Evolutionary conservation across 306 rosid genomes (phyloP).

Genomic region (Acacia acuminata): DNA sequence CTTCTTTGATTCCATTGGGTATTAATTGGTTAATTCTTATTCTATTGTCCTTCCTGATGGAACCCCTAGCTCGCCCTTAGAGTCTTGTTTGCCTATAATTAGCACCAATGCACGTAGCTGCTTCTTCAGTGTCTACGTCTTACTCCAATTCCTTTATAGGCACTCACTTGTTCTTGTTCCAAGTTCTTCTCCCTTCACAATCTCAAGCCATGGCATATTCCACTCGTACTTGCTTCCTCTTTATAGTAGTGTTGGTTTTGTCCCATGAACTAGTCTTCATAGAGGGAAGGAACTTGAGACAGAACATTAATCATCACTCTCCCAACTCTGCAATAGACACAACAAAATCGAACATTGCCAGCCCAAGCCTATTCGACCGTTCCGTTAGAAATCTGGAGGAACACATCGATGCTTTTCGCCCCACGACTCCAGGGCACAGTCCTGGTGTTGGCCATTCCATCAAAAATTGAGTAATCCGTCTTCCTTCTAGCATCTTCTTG

Average conservation of each 20-base stretch:
- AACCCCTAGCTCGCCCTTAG: background rate
- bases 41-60: background rate
- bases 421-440: conserved; percentile 73
- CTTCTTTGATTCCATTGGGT: background rate
- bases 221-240: conserved; percentile 41
- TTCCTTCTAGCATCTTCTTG: background rate
- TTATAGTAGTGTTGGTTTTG: conserved; percentile 44
- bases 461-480: no score
- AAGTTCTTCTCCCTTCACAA: background rate
- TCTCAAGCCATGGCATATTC: conserved; percentile 48
- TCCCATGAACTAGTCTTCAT: conserved; percentile 40
- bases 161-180: background rate
- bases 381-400: conserved; percentile 28
- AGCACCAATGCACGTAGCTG: background rate
- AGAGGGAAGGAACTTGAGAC: conserved; percentile 57
- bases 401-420: conserved; percentile 60
- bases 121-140: background rate
- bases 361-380: background rate
- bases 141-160: background rate
- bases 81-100: background rate
- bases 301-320: conserved; percentile 18
- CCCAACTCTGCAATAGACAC: conserved; percentile 23
- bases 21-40: background rate
- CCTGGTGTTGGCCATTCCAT: conserved; percentile 83
- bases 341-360: background rate